Base-by-base conservation (phyloP, 2,329 filamentous ascomycete species). In the Tolypocladium ophioglossoides region DNA sequence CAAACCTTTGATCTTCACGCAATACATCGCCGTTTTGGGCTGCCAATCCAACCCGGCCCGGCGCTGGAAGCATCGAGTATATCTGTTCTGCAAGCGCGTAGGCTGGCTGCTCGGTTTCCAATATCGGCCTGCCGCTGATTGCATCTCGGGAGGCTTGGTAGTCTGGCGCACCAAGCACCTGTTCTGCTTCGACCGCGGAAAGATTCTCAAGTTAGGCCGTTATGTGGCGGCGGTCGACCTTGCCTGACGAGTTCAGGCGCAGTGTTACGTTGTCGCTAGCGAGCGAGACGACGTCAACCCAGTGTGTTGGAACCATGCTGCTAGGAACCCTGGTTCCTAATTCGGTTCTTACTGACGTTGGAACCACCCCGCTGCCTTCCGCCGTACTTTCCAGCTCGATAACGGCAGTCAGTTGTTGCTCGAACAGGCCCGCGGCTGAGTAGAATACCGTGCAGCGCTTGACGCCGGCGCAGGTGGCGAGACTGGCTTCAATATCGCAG, bases 401-500 rank as follows among this genome's bases (percentile, higher is more conserved):
- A 12, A 51, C 38, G 11, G 52, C 47, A 18, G 20, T 51, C 2
- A 56, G 30, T 20, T 44, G 41, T 16, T 53, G 39, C 40, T 30
- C 20, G 32, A 48, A 62, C 27, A 1, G 51, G 5, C 51, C 51
- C 24, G 27, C 22, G 6, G 14, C 16, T 37, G 51, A 41, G 18
- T 39, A 52, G 40, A 52, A 52, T 3, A 52, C 41, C 24, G 51
- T 41, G 40, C 52, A 54, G 32, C 39, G 27, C 38, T 44, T 34
- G n/a, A 50, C 38, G 20, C 52, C 48, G 27, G 12, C 5, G 32
- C 48, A 54, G 16, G 30, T 52, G 24, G 51, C 51, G 18, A 46
- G 38, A 52, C 54, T 47, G 4, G 53, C 35, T 37, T 62, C 62
- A 9, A 64, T 20, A 18, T 62, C 63, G 0, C 54, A 58, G 9